Conservation (phyloP, 1,139 yeast species). For the Candida dubliniensis region DNA sequence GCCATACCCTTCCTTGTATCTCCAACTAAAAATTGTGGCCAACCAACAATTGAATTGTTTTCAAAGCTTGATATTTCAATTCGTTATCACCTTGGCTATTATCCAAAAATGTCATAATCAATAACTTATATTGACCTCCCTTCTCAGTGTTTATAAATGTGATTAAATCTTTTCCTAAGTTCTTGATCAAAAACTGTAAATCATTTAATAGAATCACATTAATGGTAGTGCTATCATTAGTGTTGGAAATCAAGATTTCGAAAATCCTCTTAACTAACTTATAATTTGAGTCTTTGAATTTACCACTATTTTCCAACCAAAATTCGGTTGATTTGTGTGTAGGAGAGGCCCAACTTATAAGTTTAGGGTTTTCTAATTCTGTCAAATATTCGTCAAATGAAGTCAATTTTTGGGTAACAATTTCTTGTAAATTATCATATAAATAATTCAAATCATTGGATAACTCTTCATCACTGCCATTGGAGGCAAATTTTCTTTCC, state of each 20-base stretch:
- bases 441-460: constrained; percentile 66
- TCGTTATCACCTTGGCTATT: constrained; percentile 69
- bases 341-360: constrained; percentile 83
- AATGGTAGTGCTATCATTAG: constrained; percentile 23
- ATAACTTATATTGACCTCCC: constrained; percentile 55
- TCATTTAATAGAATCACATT: constrained; percentile 56
- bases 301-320: constrained; percentile 79
- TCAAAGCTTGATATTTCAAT: constrained; percentile 91
- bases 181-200: constrained; percentile 43
- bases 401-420: constrained; percentile 71
- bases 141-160: constrained; percentile 69
- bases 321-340: constrained; percentile 86
- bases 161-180: constrained; percentile 62
- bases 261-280: constrained; percentile 59
- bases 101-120: constrained; percentile 83
- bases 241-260: constrained; percentile 31
- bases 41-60: constrained; percentile 88
- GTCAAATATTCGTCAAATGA: constrained; percentile 91
- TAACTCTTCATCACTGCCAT: constrained; percentile 78
- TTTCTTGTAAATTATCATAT: constrained; percentile 60
- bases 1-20: neutral
- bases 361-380: constrained; percentile 76
- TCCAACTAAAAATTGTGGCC: constrained; percentile 51
- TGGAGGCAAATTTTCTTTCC: constrained; percentile 82
- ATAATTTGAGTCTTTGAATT: constrained; percentile 79